These are phyloP conservation scores for Microdochium paspali DNA, from an alignment of 2,329 filamentous ascomycete genomes.

Conservation along the genomic window DNA sequence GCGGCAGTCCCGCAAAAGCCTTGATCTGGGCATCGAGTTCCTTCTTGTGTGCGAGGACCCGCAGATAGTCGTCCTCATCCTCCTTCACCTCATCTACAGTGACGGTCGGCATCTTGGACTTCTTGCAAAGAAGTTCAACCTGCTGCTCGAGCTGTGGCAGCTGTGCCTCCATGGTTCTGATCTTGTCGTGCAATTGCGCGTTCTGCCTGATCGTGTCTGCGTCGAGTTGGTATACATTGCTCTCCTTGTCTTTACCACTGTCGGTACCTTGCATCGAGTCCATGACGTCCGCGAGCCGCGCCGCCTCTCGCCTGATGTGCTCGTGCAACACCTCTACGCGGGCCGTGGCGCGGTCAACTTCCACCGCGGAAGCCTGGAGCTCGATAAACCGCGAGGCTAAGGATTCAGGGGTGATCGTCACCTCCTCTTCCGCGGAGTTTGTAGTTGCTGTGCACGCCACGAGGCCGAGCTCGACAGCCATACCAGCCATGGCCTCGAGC, in stretches of 20 bases:
- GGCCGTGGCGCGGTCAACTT: conserved; percentile 44
- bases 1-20: conserved; percentile 63
- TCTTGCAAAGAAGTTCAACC: conserved; percentile 29
- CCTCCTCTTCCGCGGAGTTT: conserved; percentile 1
- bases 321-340: conserved; percentile 46
- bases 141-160: conserved; percentile 58
- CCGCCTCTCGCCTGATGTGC: conserved; percentile 43
- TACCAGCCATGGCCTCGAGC: conserved; percentile 47
- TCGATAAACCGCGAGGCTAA: conserved; percentile 44
- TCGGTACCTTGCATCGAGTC: conserved; percentile 24
- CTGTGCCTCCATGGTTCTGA: conserved; percentile 57
- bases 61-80: conserved; percentile 49
- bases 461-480: conserved; percentile 39
- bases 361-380: conserved; percentile 43
- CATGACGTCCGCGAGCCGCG: conserved; percentile 27
- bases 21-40: conserved; percentile 52
- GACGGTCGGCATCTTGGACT: conserved; percentile 25
- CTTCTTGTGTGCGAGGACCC: conserved; percentile 47
- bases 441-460: neutral
- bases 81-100: conserved; percentile 48
- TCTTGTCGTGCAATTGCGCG: conserved; percentile 61
- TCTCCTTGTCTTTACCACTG: neutral
- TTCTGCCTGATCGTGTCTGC: conserved; percentile 58
- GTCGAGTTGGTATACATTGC: conserved; percentile 36
- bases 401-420: conserved; percentile 34